These are phyloP conservation scores for Euclidium syriacum DNA, from an alignment of 345 rosid genomes.

Conservation along the genomic window DNA sequence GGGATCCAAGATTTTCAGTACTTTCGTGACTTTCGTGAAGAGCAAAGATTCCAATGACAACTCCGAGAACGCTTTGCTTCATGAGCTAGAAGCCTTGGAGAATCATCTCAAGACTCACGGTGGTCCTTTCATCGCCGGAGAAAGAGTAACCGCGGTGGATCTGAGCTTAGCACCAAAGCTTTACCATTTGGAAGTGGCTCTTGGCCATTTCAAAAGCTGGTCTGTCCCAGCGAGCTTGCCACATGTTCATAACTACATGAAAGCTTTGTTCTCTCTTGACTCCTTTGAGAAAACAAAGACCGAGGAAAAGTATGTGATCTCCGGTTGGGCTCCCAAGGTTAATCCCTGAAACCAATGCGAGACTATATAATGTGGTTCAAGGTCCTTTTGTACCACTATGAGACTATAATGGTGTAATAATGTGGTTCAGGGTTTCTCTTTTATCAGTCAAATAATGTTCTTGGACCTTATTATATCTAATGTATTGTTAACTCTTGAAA, in stretches of 20 bases:
- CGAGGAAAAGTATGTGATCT: constrained; percentile 41
- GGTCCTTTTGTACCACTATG: not conserved
- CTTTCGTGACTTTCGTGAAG: constrained; percentile 57
- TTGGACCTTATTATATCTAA: not conserved
- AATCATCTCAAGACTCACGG: constrained; percentile 61
- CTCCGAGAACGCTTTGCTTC: constrained; percentile 55
- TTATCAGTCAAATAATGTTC: not conserved
- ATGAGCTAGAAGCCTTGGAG: constrained; percentile 62
- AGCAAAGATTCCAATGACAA: constrained; percentile 72
- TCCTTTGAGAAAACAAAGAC: constrained; percentile 57
- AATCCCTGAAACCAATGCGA: constrained; percentile 44
- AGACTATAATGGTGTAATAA: too few relatives aligned
- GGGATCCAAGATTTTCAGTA: constrained; percentile 52
- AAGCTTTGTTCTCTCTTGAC: constrained; percentile 42
- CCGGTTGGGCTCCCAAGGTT: constrained; percentile 73
- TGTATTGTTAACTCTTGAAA: too few relatives aligned
- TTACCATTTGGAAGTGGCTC: constrained; percentile 64
- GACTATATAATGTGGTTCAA: too few relatives aligned
- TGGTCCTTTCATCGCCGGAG: constrained; percentile 74
- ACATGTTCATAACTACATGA: constrained; percentile 45
- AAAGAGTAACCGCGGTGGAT: constrained; percentile 58
- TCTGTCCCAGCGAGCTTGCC: constrained; percentile 51
- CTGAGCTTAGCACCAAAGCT: too few relatives aligned
- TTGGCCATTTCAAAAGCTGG: constrained; percentile 76
- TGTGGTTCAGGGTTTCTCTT: too few relatives aligned